Conservation (phyloP, 306 rosid genomes). For the Cucumis melo region DNA sequence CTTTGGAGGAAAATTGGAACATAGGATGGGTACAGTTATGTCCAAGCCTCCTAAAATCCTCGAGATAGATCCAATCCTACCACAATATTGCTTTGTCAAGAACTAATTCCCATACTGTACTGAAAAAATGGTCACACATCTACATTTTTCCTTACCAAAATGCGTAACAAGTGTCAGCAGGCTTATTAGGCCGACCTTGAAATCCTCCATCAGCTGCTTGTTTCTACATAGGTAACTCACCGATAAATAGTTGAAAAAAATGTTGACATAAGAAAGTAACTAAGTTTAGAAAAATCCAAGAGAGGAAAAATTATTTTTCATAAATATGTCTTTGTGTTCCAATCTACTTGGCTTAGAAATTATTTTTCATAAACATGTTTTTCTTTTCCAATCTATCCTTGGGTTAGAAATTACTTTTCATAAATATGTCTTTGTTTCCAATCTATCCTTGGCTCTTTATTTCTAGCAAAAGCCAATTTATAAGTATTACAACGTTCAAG, state of each 20-base stretch:
- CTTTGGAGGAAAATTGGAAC: no score
- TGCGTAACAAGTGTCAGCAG: conserved; percentile 81
- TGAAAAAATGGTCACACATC: neutral
- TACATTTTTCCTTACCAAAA: conserved; percentile 48
- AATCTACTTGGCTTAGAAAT: no score
- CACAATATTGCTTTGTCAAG: conserved; percentile 20
- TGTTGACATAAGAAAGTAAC: neutral
- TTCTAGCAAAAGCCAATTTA: neutral
- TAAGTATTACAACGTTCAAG: neutral
- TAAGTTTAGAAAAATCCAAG: neutral
- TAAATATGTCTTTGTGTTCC: no score
- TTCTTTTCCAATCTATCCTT: neutral
- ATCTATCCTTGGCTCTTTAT: neutral
- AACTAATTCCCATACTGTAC: conserved; percentile 1
- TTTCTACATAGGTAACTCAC: conserved; percentile 27
- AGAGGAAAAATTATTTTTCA: neutral
- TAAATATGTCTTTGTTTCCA: neutral
- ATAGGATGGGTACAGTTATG: no score
- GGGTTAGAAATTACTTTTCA: neutral
- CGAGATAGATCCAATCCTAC: conserved; percentile 72
- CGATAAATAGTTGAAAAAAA: neutral
- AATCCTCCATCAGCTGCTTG: conserved; percentile 80
- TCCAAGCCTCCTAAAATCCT: conserved; percentile 67
- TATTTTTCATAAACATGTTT: no score
- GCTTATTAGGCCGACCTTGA: conserved; percentile 90